phyloP scores from a whole-genome alignment of 2,329 filamentous ascomycete species.

The Claviceps humidiphila region DNA sequence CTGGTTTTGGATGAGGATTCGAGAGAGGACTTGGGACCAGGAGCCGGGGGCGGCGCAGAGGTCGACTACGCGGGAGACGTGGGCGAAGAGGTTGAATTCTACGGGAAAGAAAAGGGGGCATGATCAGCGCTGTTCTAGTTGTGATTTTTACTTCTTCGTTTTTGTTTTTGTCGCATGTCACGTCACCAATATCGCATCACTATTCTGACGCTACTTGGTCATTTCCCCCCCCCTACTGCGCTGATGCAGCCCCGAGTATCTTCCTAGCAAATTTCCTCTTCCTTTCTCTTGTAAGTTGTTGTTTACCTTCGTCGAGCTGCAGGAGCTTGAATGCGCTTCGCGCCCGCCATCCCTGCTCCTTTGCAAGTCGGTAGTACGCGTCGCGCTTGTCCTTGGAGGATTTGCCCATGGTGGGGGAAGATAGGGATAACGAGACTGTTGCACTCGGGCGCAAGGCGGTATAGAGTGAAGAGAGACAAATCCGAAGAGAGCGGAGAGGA shows the following conservation, averaged over 20 bases:
- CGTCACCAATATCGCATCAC: background rate
- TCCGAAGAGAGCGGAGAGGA: background rate
- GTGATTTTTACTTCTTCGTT: background rate
- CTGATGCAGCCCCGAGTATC: too few relatives aligned
- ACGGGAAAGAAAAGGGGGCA: slow-evolving; percentile 10
- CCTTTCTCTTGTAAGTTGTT: background rate
- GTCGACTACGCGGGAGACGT: slow-evolving; percentile 86
- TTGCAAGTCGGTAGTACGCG: slow-evolving; percentile 92
- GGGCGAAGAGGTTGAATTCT: slow-evolving; percentile 89
- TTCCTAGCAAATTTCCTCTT: too few relatives aligned
- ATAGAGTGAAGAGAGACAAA: background rate
- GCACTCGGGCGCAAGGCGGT: too few relatives aligned
- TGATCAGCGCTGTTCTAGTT: background rate
- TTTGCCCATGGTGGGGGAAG: slow-evolving; percentile 59
- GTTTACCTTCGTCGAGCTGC: slow-evolving; percentile 68
- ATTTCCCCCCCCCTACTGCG: too few relatives aligned
- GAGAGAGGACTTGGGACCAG: slow-evolving; percentile 93
- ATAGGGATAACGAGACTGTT: background rate
- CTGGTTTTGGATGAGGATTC: slow-evolving; percentile 86
- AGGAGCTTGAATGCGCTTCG: slow-evolving; percentile 94
- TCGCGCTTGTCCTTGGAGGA: slow-evolving; percentile 98
- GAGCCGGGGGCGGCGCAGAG: slow-evolving; percentile 90
- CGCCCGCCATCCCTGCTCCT: slow-evolving; percentile 97
- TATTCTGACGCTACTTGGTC: background rate
- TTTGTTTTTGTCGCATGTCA: background rate